Evolutionary conservation across 371 early-diverging fungal genomes (phyloP).

Genomic region (Polyrhizophydium stewartii): DNA sequence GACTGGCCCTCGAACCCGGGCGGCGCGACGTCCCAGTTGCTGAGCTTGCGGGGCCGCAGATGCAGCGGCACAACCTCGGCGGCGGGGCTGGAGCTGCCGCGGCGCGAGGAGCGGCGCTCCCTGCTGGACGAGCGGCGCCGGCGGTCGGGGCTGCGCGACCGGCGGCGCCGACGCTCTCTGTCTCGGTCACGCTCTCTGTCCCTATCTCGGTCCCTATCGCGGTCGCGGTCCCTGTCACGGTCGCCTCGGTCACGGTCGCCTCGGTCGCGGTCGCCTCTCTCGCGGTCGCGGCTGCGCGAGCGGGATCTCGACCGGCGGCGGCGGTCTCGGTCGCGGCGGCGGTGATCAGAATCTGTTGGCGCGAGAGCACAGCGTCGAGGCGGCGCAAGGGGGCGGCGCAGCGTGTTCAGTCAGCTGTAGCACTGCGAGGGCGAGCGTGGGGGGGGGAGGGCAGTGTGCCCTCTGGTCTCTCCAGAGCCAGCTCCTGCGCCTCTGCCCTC

Average conservation of each 20-base stretch:
- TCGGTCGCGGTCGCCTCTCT: constrained; percentile 32
- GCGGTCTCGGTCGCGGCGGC: too few species aligned
- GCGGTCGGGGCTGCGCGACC: constrained; percentile 24
- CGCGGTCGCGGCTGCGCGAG: constrained; percentile 15
- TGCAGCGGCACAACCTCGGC: constrained; percentile 53
- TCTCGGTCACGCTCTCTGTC: constrained; percentile 34
- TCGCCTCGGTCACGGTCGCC: constrained; percentile 32
- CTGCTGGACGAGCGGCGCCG: constrained; percentile 8
- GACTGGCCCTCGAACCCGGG: constrained; percentile 88
- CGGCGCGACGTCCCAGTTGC: constrained; percentile 92
- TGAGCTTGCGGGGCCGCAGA: constrained; percentile 70
- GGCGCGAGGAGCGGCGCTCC: constrained; percentile 11
- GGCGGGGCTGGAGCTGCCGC: background rate
- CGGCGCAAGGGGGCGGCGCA: too few species aligned
- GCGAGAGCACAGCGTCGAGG: too few species aligned
- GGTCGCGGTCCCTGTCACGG: constrained; percentile 19
- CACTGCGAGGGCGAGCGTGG: too few species aligned
- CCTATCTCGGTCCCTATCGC: constrained; percentile 40
- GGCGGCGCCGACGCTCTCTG: constrained; percentile 20
- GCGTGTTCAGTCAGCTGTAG: too few species aligned
- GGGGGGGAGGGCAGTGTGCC: too few species aligned
- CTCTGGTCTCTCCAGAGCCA: too few species aligned
- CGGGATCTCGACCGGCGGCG: too few species aligned
- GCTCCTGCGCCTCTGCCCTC: too few species aligned
- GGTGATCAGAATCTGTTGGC: too few species aligned